phyloP scores from a whole-genome alignment of 441 rosid genomes.

The Breynia disticha region DNA sequence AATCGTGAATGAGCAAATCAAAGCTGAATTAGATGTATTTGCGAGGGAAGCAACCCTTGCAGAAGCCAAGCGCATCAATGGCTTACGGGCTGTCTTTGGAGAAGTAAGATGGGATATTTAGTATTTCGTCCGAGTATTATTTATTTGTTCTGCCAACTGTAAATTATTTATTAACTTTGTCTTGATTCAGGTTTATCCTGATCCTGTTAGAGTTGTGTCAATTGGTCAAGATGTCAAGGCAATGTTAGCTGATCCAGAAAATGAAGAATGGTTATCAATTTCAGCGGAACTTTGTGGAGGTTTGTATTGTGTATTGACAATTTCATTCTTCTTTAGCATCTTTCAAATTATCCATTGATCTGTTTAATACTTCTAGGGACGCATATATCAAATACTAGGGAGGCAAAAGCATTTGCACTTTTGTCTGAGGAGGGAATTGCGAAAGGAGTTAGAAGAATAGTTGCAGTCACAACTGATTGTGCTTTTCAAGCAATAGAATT shows the following conservation, averaged over 20 bases:
- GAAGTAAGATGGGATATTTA: constrained; percentile 45
- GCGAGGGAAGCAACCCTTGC: constrained; percentile 64
- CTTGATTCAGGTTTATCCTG: constrained; percentile 72
- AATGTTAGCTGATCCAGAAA: constrained; percentile 76
- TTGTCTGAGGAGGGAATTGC: constrained; percentile 95
- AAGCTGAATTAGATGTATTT: constrained; percentile 76
- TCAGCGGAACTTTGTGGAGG: constrained; percentile 98
- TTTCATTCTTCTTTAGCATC: constrained; percentile 2
- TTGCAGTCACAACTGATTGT: constrained; percentile 77
- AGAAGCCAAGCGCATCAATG: constrained; percentile 73
- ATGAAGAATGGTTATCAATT: constrained; percentile 56
- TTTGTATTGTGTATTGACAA: constrained; percentile 13
- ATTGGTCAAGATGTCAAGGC: constrained; percentile 76
- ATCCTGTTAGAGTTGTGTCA: constrained; percentile 94
- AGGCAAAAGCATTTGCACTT: constrained; percentile 92
- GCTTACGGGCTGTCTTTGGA: constrained; percentile 95
- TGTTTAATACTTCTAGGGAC: constrained; percentile 14
- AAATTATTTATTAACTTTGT: not conserved
- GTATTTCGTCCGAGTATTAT: not conserved
- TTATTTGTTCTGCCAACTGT: not conserved
- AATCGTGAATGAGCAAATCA: constrained; percentile 85
- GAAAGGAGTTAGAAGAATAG: constrained; percentile 78
- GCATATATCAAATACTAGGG: constrained; percentile 71
- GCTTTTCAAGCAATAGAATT: constrained; percentile 64
- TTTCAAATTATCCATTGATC: constrained; percentile 3